A percentile compares a stretch with the other conserved stretches of the same genome.
Conservation (phyloP, 2,329 filamentous ascomycete species). For the Endoconidiophora polonica region DNA sequence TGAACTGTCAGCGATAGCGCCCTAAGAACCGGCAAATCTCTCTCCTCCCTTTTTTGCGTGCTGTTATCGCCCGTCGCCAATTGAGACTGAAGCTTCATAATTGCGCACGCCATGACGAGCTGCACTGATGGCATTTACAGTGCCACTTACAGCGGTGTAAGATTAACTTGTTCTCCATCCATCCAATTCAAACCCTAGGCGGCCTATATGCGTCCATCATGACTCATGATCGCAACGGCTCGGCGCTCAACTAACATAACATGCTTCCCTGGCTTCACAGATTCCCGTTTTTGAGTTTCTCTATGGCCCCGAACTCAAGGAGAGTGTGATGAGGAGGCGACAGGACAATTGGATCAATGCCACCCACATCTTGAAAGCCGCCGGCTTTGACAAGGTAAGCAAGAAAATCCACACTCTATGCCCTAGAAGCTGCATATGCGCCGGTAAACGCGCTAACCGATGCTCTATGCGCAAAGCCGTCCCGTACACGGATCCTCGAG, state of each 20-base stretch:
- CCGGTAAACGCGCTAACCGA: background rate
- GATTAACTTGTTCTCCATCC: slow-evolving; percentile 19
- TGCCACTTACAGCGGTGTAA: slow-evolving; percentile 52
- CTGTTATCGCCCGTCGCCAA: background rate
- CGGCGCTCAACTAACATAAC: slow-evolving; percentile 4
- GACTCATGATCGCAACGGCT: background rate
- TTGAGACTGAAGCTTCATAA: background rate
- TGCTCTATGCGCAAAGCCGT: slow-evolving; percentile 31
- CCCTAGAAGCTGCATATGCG: background rate
- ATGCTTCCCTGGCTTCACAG: slow-evolving; percentile 27
- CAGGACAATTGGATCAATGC: slow-evolving; percentile 97
- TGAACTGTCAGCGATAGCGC: too few species aligned
- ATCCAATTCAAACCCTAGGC: background rate
- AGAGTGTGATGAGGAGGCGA: slow-evolving; percentile 90
- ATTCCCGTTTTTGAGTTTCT: slow-evolving; percentile 92
- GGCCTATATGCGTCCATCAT: too few species aligned
- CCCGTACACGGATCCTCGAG: slow-evolving; percentile 84
- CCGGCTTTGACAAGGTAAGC: slow-evolving; percentile 69
- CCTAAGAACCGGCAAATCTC: background rate
- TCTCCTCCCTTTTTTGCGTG: background rate
- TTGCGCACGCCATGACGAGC: background rate
- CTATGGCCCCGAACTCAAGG: slow-evolving; percentile 57
- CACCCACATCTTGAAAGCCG: slow-evolving; percentile 95
- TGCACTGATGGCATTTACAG: slow-evolving; percentile 37
- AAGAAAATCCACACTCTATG: too few species aligned